Evolutionary conservation across 176 grass and related monocot genomes (phyloP).

Genomic region (Aegilops sharonensis): DNA sequence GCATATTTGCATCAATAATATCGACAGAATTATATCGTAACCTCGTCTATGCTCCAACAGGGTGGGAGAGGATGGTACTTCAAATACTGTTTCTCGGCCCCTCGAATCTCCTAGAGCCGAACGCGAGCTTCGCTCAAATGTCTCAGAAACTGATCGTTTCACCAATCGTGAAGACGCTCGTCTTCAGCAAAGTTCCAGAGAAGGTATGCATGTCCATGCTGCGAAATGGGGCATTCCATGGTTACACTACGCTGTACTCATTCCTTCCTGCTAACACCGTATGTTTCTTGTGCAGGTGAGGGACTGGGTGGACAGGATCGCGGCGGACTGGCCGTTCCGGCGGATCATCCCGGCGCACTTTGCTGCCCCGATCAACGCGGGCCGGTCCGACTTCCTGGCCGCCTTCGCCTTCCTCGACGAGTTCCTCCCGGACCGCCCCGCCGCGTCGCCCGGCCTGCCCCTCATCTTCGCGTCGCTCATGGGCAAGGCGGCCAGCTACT

Average conservation of each 20-base stretch:
- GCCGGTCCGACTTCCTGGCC: constrained; percentile 70
- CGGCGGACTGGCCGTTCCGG: constrained; percentile 52
- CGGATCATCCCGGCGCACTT: constrained; percentile 78
- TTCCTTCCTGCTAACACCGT: neutral
- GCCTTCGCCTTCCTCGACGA: constrained; percentile 86
- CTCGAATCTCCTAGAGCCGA: constrained; percentile 91
- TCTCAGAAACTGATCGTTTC: constrained; percentile 90
- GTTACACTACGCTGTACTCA: no score
- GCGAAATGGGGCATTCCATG: neutral
- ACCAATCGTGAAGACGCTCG: constrained; percentile 93
- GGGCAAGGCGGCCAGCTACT: constrained; percentile 72
- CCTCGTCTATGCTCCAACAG: constrained; percentile 38
- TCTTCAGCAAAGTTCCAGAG: constrained; percentile 97
- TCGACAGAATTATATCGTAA: neutral
- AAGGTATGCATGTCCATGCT: constrained; percentile 40
- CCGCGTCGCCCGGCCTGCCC: constrained; percentile 36
- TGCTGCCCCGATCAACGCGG: constrained; percentile 53
- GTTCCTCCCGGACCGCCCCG: constrained; percentile 50
- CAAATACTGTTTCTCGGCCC: constrained; percentile 95
- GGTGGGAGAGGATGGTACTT: constrained; percentile 95
- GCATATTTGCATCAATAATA: neutral
- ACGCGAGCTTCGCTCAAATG: constrained; percentile 87
- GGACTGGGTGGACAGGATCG: constrained; percentile 80
- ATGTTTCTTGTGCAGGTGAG: constrained; percentile 49
- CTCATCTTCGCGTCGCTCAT: constrained; percentile 74